A percentile compares a stretch with the other conserved stretches of the same genome.
phyloP scores from a whole-genome alignment of 345 rosid genomes.

The Salix arbutifolia region DNA sequence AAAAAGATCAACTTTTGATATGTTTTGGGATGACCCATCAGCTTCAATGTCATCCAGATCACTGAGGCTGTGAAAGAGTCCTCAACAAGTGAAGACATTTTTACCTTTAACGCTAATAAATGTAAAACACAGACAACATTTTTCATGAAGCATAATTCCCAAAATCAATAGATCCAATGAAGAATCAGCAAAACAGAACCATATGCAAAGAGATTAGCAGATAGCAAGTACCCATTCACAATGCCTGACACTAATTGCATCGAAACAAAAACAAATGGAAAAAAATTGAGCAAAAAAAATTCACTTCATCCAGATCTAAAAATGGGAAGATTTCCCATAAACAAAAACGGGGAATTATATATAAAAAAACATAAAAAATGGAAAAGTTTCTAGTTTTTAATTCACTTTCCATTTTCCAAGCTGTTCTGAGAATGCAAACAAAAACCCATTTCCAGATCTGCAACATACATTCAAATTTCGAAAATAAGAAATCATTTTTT shows the following conservation, averaged over 20 bases:
- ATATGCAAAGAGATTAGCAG: slow-evolving; percentile 6
- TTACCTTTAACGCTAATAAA: not conserved
- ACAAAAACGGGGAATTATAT: not conserved
- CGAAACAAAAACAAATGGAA: not conserved
- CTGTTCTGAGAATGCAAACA: slow-evolving; percentile 14
- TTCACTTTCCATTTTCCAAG: slow-evolving; percentile 2
- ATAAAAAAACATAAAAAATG: slow-evolving; percentile 1
- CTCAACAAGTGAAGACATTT: not conserved
- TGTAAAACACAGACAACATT: not conserved
- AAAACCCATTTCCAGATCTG: slow-evolving; percentile 36
- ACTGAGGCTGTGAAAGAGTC: not conserved
- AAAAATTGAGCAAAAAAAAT: not conserved
- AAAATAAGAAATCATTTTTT: slow-evolving; percentile 10
- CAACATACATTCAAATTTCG: not conserved
- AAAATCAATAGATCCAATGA: slow-evolving; percentile 10
- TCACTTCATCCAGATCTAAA: slow-evolving; percentile 5
- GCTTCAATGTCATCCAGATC: slow-evolving; percentile 1
- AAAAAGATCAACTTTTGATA: not conserved
- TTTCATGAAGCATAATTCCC: not conserved
- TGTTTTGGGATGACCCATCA: not conserved
- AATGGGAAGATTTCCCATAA: slow-evolving; percentile 6
- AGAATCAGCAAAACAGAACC: not conserved
- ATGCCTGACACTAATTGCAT: not conserved
- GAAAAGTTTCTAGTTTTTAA: slow-evolving; percentile 14
- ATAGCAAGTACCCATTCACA: not conserved